Evolutionary conservation across 2,329 filamentous ascomycete species (phyloP), one percentile per base, ranked within the genome.

Genomic region (Aspergillus flavus): DNA sequence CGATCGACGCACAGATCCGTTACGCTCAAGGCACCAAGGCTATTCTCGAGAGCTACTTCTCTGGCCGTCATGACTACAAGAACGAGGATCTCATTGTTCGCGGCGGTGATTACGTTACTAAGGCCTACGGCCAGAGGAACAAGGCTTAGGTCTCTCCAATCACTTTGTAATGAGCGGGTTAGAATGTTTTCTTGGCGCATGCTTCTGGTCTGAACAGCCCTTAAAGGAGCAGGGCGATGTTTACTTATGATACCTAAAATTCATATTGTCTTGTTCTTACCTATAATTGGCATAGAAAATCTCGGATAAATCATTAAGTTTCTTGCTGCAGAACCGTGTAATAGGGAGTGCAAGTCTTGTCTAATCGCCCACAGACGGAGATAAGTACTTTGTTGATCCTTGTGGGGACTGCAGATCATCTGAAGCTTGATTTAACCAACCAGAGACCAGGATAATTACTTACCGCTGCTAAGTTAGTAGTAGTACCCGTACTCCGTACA

Each of bases 1-100:
- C 94, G n/a, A 90, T 99, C 77, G 95, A 99, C 78, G 95, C 95
- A 64, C 95, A 99, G 86, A 90, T 92, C 83, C 89, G 93, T 70
- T 97, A 97, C 78, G 92, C 93, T 74, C 85, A 89, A 68, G 93
- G 93, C 73, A 91, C 88, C 80, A 97, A 97, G 91, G 81, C 85
- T 70, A 98, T 99, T 77, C 85, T 99, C 64, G 86, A 94, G 69
- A 93, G 90, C 81, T 99, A 98, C 87, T 92, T 97, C 79, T 87
- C 85, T 70, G 94, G 94, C 73, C 89, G 88, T 77, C 82, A 92
- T 77, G 94, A 98, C 84, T 99, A 99, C 86, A 85, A 86, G 69
- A 88, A 89, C 61, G 84, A 97, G 84, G 95, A 99, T 77, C 84
- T 99, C 73, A 99, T 99, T 72, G 92, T 97, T 68, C 83, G 91